Base-by-base conservation (phyloP, 1,139 yeast genomes). In the Debaryomyces singareniensis region DNA sequence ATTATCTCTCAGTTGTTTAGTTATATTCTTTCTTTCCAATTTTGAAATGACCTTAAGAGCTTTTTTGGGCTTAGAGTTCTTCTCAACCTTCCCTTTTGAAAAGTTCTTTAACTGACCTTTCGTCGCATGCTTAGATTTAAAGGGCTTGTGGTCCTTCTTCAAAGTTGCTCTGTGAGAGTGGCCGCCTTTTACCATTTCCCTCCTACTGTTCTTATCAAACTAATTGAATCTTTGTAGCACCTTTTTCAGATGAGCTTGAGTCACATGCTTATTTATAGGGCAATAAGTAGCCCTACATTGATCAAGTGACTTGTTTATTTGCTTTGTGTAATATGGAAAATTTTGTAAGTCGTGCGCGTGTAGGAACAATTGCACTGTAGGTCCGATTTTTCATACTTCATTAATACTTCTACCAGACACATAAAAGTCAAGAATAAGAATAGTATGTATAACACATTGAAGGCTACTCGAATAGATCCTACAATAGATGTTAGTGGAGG, bases 81-180 rank as follows among this genome's bases (percentile, higher is more conserved):
- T 83, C 49, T 89, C 97, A 22, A 91, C 86, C 55, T 86, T 87
- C 38, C 97, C 97, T 54, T 89, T 89, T 44, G 65, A 67, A 36
- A 74, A 68, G 39, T 84, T 82, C 53, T 86, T 89, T 47, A 87
- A 55, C 32, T 87, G 77, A 34, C 96, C 85, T 51, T 91, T 91
- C n/a, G 94, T 75, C 13, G 96, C 75, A 63, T 91, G 97, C 49
- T 78, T 81, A 5, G 95, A 77, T 53, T 91, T 91, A 70, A 86
- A 91, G 7, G 91, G 72, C 60, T 91, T 91, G 47, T 89, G 95
- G 32, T 78, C 78, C 53, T 79, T 80, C 58, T 86, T 89, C 33
- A 83, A 63, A 6, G 95, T 77, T 12, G 91, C 69, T 51, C 96
- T 72, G 52, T 89, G 96, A 12, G 84, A 77, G 49, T 78, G 81